A percentile compares a stretch with the other conserved stretches of the same genome.
These are phyloP conservation scores for Aureobasidium sp. DNA, from an alignment of 2,329 filamentous ascomycete species.

Conservation along the genomic window DNA sequence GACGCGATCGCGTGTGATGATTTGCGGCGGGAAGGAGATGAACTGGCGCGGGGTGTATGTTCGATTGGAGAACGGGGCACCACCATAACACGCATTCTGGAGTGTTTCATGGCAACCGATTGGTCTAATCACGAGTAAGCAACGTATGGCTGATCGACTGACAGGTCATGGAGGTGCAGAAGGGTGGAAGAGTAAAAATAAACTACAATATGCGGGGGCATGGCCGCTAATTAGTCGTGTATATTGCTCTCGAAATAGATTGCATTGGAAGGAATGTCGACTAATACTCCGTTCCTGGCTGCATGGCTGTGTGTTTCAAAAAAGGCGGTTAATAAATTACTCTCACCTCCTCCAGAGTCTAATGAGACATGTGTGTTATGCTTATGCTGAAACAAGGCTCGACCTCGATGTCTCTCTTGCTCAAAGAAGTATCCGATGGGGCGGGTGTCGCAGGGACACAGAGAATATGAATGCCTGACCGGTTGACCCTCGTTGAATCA, in stretches of 20 bases:
- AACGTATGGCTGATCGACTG: constrained; percentile 3
- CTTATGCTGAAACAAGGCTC: constrained; percentile 12
- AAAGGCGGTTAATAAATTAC: constrained; percentile 14
- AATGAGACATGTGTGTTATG: constrained; percentile 5
- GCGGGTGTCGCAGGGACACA: background rate
- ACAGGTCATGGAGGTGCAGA: background rate
- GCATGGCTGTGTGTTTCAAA: constrained; percentile 7
- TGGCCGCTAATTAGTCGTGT: background rate
- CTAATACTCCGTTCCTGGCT: constrained; percentile 7
- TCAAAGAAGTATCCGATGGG: background rate
- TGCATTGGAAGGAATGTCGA: constrained; percentile 7
- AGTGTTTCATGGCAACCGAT: background rate
- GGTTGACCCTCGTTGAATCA: background rate
- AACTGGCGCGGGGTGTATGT: background rate
- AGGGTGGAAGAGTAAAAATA: constrained; percentile 12
- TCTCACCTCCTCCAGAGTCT: background rate
- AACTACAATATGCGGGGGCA: background rate
- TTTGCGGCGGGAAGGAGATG: background rate
- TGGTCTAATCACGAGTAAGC: constrained; percentile 4
- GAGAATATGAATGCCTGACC: background rate
- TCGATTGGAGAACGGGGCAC: background rate
- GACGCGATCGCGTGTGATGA: constrained; percentile 3
- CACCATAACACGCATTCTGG: constrained; percentile 1
- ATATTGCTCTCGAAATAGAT: constrained; percentile 14
- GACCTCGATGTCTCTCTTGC: background rate